Evolutionary conservation across 2,329 filamentous ascomycete species (phyloP).

Genomic region (Sarocladium kiliense): DNA sequence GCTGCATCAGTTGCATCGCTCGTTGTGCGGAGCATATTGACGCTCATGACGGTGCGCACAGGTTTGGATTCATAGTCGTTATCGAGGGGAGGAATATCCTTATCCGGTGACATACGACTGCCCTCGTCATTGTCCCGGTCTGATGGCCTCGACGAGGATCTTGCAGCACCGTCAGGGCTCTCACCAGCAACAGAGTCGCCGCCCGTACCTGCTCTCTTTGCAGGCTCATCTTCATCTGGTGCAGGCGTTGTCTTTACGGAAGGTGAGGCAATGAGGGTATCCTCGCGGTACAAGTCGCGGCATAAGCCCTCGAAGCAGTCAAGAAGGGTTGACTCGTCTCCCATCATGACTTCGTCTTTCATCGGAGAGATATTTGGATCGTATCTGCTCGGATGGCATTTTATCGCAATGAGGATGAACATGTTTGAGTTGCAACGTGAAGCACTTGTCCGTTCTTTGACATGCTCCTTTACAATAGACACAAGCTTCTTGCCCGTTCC

Average conservation of each 20-base stretch:
- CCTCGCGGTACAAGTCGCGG: constrained; percentile 28
- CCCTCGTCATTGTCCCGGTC: too few species aligned
- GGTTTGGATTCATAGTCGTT: not conserved
- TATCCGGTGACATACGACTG: too few species aligned
- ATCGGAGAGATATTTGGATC: constrained; percentile 67
- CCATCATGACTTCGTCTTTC: constrained; percentile 69
- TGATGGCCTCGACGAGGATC: too few species aligned
- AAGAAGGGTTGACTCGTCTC: constrained; percentile 42
- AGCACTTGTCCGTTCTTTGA: constrained; percentile 29
- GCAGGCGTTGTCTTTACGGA: not conserved
- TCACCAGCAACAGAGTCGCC: too few species aligned
- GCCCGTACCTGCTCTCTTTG: not conserved
- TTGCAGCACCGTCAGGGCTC: too few species aligned
- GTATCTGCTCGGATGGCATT: constrained; percentile 57
- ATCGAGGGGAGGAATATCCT: not conserved
- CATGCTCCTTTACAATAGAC: constrained; percentile 43
- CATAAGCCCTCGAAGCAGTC: constrained; percentile 42
- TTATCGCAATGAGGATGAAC: constrained; percentile 61
- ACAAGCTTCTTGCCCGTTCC: constrained; percentile 57
- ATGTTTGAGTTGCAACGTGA: constrained; percentile 37
- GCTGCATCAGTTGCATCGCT: constrained; percentile 26
- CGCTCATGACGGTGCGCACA: constrained; percentile 23
- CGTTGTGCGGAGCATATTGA: constrained; percentile 27
- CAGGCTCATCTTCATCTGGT: not conserved
- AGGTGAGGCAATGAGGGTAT: not conserved